phyloP scores from a whole-genome alignment of 2,329 filamentous ascomycete species.

The Penicillium sp. region DNA sequence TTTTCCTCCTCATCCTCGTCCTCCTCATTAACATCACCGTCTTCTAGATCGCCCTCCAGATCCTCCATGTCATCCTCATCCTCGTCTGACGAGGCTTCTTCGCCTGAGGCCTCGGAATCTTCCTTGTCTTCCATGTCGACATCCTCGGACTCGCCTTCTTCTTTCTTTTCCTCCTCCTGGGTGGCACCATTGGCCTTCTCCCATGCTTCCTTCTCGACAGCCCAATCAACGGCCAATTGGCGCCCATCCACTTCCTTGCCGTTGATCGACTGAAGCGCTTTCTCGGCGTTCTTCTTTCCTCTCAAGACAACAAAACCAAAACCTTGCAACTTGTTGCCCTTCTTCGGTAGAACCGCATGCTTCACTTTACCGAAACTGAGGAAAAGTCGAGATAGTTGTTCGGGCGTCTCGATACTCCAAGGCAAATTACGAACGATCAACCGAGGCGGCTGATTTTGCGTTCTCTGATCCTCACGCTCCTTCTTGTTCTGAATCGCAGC shows the following conservation, averaged over 20 bases:
- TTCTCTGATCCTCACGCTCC: constrained; percentile 59
- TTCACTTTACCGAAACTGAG: constrained; percentile 89
- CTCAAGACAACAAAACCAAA: constrained; percentile 92
- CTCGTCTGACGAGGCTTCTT: constrained; percentile 1
- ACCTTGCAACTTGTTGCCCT: constrained; percentile 71
- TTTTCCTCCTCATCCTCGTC: constrained; percentile 50
- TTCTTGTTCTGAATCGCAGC: constrained; percentile 42
- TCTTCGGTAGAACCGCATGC: constrained; percentile 78
- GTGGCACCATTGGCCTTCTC: constrained; percentile 61
- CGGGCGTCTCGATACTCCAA: constrained; percentile 88
- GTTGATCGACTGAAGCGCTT: constrained; percentile 80
- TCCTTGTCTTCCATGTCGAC: constrained; percentile 61
- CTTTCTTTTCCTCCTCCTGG: constrained; percentile 22
- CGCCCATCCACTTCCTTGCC: constrained; percentile 88
- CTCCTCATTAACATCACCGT: constrained; percentile 41
- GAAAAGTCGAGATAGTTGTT: constrained; percentile 79
- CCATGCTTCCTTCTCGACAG: constrained; percentile 89
- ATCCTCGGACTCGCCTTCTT: constrained; percentile 38
- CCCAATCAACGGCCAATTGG: constrained; percentile 92
- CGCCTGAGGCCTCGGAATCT: constrained; percentile 41
- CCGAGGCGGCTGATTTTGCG: constrained; percentile 66
- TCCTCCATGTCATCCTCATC: constrained; percentile 13
- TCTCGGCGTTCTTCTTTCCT: constrained; percentile 87
- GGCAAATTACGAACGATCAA: constrained; percentile 91
- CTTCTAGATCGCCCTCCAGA: constrained; percentile 8